phyloP scores from a whole-genome alignment of 352 stramenopile species.

The Phytophthora brassicae region DNA sequence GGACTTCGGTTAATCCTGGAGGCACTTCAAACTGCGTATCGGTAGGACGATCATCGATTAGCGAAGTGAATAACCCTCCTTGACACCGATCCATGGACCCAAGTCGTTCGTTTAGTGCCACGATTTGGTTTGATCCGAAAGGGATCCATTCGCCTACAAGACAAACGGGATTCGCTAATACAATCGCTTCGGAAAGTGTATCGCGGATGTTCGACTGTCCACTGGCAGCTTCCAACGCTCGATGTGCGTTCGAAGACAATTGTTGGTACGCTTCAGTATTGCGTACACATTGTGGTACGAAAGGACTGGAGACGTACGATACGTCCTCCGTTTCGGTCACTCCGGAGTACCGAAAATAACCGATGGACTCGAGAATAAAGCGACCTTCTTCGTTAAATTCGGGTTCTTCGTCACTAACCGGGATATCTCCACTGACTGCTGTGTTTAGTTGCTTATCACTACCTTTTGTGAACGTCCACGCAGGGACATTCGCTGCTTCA shows the following conservation, averaged over 20 bases:
- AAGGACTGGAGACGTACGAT: slow-evolving; percentile 94
- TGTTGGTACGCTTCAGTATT: slow-evolving; percentile 74
- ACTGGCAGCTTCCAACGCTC: slow-evolving; percentile 80
- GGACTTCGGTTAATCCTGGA: slow-evolving; percentile 91
- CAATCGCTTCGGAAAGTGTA: slow-evolving; percentile 93
- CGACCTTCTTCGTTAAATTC: slow-evolving; percentile 32
- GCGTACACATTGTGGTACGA: slow-evolving; percentile 93
- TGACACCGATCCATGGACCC: slow-evolving; percentile 94
- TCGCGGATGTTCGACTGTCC: slow-evolving; percentile 89
- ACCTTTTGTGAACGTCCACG: slow-evolving; percentile 38
- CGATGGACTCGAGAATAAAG: slow-evolving; percentile 61
- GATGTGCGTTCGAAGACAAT: slow-evolving; percentile 91
- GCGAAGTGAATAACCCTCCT: slow-evolving; percentile 92
- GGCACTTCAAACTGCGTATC: slow-evolving; percentile 82
- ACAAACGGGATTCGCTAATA: slow-evolving; percentile 92
- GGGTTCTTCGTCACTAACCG: slow-evolving; percentile 25
- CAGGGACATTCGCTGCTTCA: slow-evolving; percentile 23
- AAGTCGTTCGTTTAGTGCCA: slow-evolving; percentile 95
- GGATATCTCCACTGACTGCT: slow-evolving; percentile 5
- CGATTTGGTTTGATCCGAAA: slow-evolving; percentile 96
- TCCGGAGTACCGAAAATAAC: slow-evolving; percentile 90
- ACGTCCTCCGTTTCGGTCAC: slow-evolving; percentile 96
- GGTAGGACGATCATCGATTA: slow-evolving; percentile 82
- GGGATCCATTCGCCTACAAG: slow-evolving; percentile 96
- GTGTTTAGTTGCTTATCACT: slow-evolving; percentile 42